phyloP scores from a whole-genome alignment of 2,329 filamentous ascomycete species.

The Cordyceps militaris region DNA sequence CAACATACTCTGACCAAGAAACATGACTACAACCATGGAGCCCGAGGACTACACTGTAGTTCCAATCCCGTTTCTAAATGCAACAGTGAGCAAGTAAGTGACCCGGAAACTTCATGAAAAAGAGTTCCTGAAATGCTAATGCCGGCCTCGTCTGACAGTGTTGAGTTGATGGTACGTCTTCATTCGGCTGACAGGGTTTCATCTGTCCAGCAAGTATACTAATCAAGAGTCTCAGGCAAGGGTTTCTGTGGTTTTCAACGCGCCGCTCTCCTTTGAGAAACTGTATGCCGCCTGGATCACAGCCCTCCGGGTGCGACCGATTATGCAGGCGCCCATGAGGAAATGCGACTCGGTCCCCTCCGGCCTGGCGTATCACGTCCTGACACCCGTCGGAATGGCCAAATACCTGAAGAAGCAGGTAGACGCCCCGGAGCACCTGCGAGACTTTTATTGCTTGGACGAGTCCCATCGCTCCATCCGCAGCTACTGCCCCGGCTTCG shows the following conservation, averaged over 20 bases:
- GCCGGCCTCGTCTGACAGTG: not conserved
- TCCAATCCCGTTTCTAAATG: not conserved
- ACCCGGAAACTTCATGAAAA: not conserved
- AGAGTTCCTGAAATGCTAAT: not conserved
- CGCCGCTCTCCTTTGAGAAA: not conserved
- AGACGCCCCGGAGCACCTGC: not conserved
- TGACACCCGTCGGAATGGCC: not conserved
- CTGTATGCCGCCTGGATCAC: not conserved
- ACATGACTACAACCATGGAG: not conserved
- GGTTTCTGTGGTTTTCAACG: not conserved
- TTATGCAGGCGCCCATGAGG: not conserved
- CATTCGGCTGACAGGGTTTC: not conserved
- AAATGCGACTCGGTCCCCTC: not conserved
- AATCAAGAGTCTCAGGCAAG: not conserved
- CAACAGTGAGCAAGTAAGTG: not conserved
- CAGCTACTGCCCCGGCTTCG: not conserved
- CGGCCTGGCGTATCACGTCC: not conserved
- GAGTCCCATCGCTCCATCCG: not conserved
- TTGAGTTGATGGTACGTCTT: constrained; percentile 2
- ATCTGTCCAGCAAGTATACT: not conserved
- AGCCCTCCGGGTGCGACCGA: not conserved
- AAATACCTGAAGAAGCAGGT: not conserved
- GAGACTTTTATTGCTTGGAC: not conserved
- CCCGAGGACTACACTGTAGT: constrained; percentile 1
- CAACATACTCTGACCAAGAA: not conserved